Percentiles rank a stretch among this genome's conserved stretches.
Conservation (phyloP, 805 yeast genomes). For the Saturnispora besseyi region DNA sequence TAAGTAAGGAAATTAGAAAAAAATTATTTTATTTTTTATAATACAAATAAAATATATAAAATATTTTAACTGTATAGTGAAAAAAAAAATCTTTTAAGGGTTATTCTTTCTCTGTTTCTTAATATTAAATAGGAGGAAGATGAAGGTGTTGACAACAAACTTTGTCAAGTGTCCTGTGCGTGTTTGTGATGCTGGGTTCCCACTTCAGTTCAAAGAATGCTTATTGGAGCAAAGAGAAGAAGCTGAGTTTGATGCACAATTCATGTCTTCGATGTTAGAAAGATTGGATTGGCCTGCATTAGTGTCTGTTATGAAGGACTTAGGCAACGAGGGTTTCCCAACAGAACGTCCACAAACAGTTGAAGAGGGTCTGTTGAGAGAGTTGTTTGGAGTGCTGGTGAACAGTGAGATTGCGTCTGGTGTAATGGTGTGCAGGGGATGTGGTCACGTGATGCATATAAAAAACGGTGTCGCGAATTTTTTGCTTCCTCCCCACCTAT, state of each 20-base stretch:
- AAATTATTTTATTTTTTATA: no score
- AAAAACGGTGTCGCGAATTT: constrained; percentile 93
- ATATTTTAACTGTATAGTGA: no score
- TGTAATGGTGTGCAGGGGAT: constrained; percentile 76
- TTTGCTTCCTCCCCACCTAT: constrained; percentile 88
- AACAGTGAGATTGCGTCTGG: constrained; percentile 89
- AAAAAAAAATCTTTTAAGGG: not conserved
- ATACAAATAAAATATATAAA: no score
- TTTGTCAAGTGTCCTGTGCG: constrained; percentile 91
- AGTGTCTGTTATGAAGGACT: constrained; percentile 64
- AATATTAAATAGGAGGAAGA: constrained; percentile 21
- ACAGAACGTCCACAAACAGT: constrained; percentile 48
- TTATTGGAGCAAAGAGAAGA: constrained; percentile 60
- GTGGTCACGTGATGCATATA: constrained; percentile 81
- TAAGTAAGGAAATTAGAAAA: no score
- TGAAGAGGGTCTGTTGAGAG: constrained; percentile 50
- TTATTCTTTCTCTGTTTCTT: not conserved
- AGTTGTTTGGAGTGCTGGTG: constrained; percentile 66
- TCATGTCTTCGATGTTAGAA: constrained; percentile 64
- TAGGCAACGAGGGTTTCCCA: constrained; percentile 57
- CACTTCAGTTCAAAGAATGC: constrained; percentile 61
- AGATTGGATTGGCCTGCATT: constrained; percentile 88
- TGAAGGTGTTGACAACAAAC: constrained; percentile 94
- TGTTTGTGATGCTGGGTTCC: constrained; percentile 76
- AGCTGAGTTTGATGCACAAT: constrained; percentile 75